These are phyloP conservation scores for Debaryomyces castellii DNA, from an alignment of 805 yeast genomes.

Conservation along the genomic window DNA sequence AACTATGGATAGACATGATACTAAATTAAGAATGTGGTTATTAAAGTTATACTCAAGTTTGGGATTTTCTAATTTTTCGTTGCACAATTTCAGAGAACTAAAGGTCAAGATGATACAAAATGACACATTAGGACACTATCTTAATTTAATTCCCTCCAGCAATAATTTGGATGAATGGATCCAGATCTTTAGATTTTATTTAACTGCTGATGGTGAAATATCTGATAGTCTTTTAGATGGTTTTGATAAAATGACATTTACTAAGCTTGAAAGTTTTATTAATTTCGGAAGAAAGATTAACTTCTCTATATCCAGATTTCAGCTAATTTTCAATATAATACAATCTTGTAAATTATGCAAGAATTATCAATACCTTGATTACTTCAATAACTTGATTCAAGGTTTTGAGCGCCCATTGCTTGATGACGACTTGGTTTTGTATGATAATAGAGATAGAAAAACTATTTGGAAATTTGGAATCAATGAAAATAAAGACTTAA, in stretches of 20 bases:
- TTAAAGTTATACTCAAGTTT: conserved; percentile 58
- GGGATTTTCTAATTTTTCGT: conserved; percentile 54
- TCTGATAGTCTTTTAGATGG: conserved; percentile 50
- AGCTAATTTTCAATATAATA: conserved; percentile 31
- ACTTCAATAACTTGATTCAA: conserved; percentile 21
- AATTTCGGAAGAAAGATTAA: conserved; percentile 55
- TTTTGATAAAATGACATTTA: conserved; percentile 58
- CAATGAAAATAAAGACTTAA: conserved; percentile 18
- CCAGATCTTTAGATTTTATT: conserved; percentile 48
- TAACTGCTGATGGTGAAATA: conserved; percentile 52
- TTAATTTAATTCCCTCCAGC: conserved; percentile 44
- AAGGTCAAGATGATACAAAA: conserved; percentile 74
- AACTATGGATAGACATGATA: conserved; percentile 65
- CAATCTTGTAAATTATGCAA: conserved; percentile 32
- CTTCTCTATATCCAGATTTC: conserved; percentile 48
- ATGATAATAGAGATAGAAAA: conserved; percentile 62
- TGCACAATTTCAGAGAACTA: conserved; percentile 49
- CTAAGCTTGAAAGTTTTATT: conserved; percentile 66
- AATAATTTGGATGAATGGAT: conserved; percentile 33
- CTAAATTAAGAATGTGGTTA: conserved; percentile 69
- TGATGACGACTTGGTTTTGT: conserved; percentile 10
- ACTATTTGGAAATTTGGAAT: conserved; percentile 55
- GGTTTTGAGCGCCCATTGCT: conserved; percentile 7
- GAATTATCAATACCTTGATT: conserved; percentile 28
- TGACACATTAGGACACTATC: conserved; percentile 61